These are phyloP conservation scores for Balamuthia mandrillaris DNA, from an alignment of 208 protist species.

Conservation along the genomic window DNA sequence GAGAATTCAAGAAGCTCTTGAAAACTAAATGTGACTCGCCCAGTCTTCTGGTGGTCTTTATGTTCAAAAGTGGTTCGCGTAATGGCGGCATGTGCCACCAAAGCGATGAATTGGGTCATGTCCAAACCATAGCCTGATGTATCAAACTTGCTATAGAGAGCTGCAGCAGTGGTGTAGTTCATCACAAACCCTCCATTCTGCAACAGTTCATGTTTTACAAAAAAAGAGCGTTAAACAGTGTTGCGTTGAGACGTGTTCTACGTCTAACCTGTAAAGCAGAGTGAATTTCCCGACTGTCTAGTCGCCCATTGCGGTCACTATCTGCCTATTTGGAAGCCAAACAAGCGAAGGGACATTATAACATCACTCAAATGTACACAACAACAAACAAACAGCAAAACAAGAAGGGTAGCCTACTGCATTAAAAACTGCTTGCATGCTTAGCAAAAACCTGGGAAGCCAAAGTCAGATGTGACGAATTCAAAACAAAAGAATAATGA, in stretches of 20 bases:
- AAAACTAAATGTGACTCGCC: slow-evolving; percentile 17
- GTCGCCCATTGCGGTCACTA: slow-evolving; percentile 26
- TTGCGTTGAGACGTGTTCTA: no score
- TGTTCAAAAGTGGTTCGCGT: slow-evolving; percentile 7
- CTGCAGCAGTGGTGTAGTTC: not conserved
- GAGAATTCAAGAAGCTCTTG: slow-evolving; percentile 31
- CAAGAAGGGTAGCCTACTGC: not conserved
- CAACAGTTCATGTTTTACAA: slow-evolving; percentile 11
- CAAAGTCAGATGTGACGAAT: not conserved
- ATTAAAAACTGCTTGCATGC: slow-evolving; percentile 27
- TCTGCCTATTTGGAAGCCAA: no score
- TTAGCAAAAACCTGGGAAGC: slow-evolving; percentile 38
- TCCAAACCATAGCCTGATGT: slow-evolving; percentile 27
- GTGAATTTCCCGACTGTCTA: slow-evolving; percentile 29
- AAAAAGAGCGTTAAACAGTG: no score
- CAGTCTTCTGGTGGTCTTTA: not conserved
- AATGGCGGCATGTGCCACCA: slow-evolving; percentile 31
- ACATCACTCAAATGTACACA: no score
- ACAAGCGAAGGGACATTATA: no score
- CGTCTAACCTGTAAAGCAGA: no score
- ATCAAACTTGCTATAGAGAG: slow-evolving; percentile 24
- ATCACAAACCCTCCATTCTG: slow-evolving; percentile 18
- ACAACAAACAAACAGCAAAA: not conserved
- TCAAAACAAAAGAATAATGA: not conserved
- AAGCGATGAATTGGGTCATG: slow-evolving; percentile 25